Percentiles rank a stretch among this genome's conserved stretches.
Evolutionary conservation across 2,329 filamentous ascomycete genomes (phyloP).

Genomic region (Aspergillus sergii): DNA sequence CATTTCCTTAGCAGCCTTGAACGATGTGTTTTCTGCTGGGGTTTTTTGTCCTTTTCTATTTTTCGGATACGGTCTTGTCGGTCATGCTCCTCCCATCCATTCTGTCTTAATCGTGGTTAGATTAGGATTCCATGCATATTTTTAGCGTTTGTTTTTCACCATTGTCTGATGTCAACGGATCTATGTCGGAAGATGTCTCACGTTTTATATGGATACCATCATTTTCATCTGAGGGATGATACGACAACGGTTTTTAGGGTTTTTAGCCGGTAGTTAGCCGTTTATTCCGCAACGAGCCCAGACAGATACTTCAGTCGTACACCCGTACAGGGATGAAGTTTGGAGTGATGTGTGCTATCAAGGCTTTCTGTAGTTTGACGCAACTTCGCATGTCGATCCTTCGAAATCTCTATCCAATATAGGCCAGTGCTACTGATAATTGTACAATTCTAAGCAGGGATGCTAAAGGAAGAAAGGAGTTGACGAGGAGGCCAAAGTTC

Average conservation of each 20-base stretch:
- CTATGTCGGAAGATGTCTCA: slow-evolving; percentile 12
- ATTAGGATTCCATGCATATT: slow-evolving; percentile 30
- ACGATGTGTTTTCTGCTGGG: neutral
- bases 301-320: neutral
- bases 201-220: slow-evolving; percentile 16
- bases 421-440: neutral
- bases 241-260: slow-evolving; percentile 1
- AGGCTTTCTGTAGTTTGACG: slow-evolving; percentile 9
- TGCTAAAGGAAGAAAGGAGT: neutral
- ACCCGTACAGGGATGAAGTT: neutral
- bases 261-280: neutral
- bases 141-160: slow-evolving; percentile 23
- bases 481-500: neutral
- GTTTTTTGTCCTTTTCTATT: slow-evolving; percentile 4
- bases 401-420: slow-evolving; percentile 3
- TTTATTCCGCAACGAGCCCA: neutral
- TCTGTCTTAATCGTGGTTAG: slow-evolving; percentile 22
- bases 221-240: slow-evolving; percentile 11
- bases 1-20: slow-evolving; percentile 6
- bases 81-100: slow-evolving; percentile 12
- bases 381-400: slow-evolving; percentile 14
- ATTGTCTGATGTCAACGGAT: slow-evolving; percentile 12
- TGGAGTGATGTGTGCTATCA: slow-evolving; percentile 12
- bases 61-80: slow-evolving; percentile 13
- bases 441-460: neutral